Evolutionary conservation across 768 basidiomycete genomes (phyloP).

Genomic region (Tremella mesenterica): DNA sequence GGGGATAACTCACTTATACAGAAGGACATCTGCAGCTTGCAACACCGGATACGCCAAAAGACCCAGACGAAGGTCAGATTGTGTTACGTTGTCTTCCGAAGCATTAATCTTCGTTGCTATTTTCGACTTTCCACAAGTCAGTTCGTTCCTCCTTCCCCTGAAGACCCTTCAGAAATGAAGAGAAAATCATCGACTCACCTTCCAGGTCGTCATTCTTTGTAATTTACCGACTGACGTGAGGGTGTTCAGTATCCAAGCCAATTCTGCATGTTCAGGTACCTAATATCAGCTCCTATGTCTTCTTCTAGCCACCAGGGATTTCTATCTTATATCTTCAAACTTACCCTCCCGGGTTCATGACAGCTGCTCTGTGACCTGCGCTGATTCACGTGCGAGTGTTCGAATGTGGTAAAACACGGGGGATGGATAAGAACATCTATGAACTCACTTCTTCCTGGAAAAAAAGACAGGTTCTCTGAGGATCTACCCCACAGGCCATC

Average conservation of each 20-base stretch:
- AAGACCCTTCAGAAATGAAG: background rate
- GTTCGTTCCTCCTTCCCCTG: background rate
- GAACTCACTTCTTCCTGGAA: constrained; percentile 75
- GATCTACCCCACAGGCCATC: constrained; percentile 77
- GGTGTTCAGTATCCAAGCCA: constrained; percentile 84
- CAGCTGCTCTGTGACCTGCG: background rate
- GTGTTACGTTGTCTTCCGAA: constrained; percentile 68
- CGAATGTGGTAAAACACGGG: no score
- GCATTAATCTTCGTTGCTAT: constrained; percentile 67
- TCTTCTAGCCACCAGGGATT: background rate
- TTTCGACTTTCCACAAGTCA: constrained; percentile 52
- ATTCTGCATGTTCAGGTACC: constrained; percentile 75
- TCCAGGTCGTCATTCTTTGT: constrained; percentile 93
- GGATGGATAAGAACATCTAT: background rate
- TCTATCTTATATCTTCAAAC: background rate
- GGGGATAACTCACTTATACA: constrained; percentile 57
- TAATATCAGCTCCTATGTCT: constrained; percentile 37
- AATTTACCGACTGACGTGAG: constrained; percentile 73
- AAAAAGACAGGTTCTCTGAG: constrained; percentile 63
- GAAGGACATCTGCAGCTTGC: constrained; percentile 84
- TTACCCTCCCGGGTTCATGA: background rate
- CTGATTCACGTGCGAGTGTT: background rate
- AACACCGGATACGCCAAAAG: constrained; percentile 86
- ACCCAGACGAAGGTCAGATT: constrained; percentile 71
- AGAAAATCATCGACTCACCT: constrained; percentile 50